Evolutionary conservation across 1,284 basidiomycete species (phyloP), one percentile per base, ranked within the genome.

Genomic region (Fomitopsis pinicola): DNA sequence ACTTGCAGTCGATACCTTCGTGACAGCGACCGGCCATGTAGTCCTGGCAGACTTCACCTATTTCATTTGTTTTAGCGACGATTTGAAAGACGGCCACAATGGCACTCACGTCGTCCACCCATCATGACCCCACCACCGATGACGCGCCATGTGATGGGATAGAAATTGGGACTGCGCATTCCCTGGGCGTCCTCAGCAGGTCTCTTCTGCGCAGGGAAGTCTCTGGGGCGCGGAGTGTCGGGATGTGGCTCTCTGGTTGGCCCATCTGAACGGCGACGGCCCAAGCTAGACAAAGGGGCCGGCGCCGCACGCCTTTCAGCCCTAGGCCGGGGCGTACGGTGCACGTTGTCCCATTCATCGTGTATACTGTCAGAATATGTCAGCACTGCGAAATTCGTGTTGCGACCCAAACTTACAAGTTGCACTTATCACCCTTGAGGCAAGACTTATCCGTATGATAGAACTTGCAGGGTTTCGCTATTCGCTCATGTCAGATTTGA

Each of bases 391-490:
- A 28, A 26, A n/a, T 5, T 8, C n/a, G 8, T 17, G 7, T 35
- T 4, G 28, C 22, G 38, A 48, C 45, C 9, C 42, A 28, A 33
- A 33, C 87, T 72, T 61, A 91, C 89, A 89, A 91, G 42, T 85
- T 89, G 68, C 89, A 91, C 22, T 75, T 75, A 60, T 79, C 78
- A 14, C 87, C 87, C 66, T 82, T 86, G 3, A 84, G 78, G 68
- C 88, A 90, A 19, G 72, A 73, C 5, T 78, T 79, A 35, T 76
- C 77, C 5, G 71, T 68, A 36, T 73, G 72, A 67, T 78, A 88
- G 71, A 83, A 89, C 68, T 80, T 83, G 71, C 88, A 90, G 14
- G 83, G 84, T 65, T 89, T 89, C 1, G 87, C 88, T 89, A 61
- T 30, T 55, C 19, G 28, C 12, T 12, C 7, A 12, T 17, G 52